Conservation (phyloP, 495 filamentous ascomycete species). For the Daldinia loculata region DNA sequence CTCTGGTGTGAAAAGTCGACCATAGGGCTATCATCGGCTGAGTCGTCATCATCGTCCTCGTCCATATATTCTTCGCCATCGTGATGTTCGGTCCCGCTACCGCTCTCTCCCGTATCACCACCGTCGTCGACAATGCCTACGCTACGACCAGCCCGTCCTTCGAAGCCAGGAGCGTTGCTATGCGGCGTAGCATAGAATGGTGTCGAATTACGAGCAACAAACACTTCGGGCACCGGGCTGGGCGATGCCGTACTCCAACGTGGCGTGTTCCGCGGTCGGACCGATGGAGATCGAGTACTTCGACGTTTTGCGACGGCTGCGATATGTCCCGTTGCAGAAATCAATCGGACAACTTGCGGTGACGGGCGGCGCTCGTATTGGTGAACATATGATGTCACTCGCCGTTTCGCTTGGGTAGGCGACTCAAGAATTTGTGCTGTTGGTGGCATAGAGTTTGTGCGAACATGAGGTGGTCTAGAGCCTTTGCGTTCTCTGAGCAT, state of each 20-base stretch:
- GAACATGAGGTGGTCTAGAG: conserved; percentile 53
- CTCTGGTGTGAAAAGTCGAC: conserved; percentile 32
- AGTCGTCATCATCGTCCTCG: conserved; percentile 25
- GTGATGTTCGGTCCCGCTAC: conserved; percentile 49
- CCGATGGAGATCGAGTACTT: conserved; percentile 53
- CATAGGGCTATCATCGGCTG: conserved; percentile 37
- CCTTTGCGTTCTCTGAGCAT: conserved; percentile 52
- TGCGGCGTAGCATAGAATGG: conserved; percentile 64
- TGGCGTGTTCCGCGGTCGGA: conserved; percentile 56
- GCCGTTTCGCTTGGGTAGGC: conserved; percentile 49
- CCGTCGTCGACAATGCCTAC: conserved; percentile 22
- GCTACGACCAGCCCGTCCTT: conserved; percentile 23
- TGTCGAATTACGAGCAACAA: conserved; percentile 52
- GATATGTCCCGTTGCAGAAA: conserved; percentile 18
- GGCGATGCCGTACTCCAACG: conserved; percentile 53
- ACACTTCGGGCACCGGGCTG: conserved; percentile 45
- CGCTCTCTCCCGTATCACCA: conserved; percentile 42
- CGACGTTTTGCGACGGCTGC: conserved; percentile 48
- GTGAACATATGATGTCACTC: conserved; percentile 48
- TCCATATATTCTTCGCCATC: conserved; percentile 45
- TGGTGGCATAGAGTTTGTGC: conserved; percentile 60
- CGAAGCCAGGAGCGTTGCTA: conserved; percentile 56
- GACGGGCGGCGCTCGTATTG: conserved; percentile 51
- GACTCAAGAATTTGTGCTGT: conserved; percentile 35
- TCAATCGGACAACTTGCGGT: conserved; percentile 42